Evolutionary conservation across 331 rosid genomes (phyloP), one percentile per base, ranked within the genome.

Genomic region (Stylosanthes scabra): DNA sequence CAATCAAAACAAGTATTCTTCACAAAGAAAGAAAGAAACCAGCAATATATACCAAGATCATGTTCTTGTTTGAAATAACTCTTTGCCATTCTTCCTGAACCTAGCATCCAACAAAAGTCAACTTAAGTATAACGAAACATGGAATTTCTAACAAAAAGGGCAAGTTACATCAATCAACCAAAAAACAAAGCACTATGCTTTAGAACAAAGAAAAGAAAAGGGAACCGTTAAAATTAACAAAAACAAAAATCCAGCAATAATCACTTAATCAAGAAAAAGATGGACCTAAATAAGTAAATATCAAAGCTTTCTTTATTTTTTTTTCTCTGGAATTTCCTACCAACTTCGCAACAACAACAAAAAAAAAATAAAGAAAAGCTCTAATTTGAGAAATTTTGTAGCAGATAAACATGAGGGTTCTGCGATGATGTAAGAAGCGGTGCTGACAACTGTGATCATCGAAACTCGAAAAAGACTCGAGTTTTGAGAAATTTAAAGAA

Each of bases 1-100:
- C 7, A 46, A 72, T 45, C 54, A 46, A 78, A 76, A 31, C 25
- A 74, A 46, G 15, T 0, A 63, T 45, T 70, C 25, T 64, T 50
- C 54, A 64, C 6, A 63, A 28, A 20, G n/a, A 3, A 6, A 39
- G n/a, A n/a, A 56, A 54, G 9, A 15, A n/a, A 13, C 16, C 37
- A 16, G 9, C 9, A 34, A n/a, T 34, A 20, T 41, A 63, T 82
- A 93, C 98, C 98, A 77, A 93, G 89, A 86, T 93, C 98, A 77
- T 93, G 97, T 79, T 93, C 98, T 84, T 90, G 96, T 87, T 93
- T 93, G 93, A 93, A 93, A 85, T 89, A 93, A 76, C 98, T 90
- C 89, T 77, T 93, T 60, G 97, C 96, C 98, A 93, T 93, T 64
- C 63, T 74, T 39, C 85, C 90, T 90, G 88, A 29, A 86, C 86